Conservation (phyloP, 805 yeast species). For the Saccharomycopsis sp. region DNA sequence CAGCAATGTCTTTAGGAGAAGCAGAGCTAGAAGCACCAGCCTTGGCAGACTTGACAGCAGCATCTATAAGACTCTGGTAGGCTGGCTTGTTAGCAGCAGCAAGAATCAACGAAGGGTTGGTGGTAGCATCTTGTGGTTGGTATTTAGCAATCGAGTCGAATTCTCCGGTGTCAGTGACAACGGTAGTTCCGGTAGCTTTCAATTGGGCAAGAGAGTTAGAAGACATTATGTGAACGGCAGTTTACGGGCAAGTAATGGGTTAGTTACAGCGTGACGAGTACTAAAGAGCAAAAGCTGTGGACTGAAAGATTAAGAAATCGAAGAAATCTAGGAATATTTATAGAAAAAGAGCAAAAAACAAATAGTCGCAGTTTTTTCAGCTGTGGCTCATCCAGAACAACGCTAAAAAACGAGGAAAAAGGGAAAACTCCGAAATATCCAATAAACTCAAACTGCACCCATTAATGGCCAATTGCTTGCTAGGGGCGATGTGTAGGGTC, state of each 20-base stretch:
- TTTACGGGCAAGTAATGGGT: no score
- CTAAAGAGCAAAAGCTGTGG: no score
- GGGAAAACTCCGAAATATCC: neutral
- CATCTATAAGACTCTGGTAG: conserved; percentile 84
- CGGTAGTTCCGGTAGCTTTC: conserved; percentile 91
- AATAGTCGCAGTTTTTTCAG: neutral
- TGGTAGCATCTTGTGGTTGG: conserved; percentile 98
- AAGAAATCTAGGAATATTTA: neutral
- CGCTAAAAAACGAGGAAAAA: neutral
- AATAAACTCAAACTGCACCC: neutral
- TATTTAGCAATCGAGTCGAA: conserved; percentile 95
- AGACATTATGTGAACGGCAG: conserved; percentile 29
- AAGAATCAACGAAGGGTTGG: conserved; percentile 94
- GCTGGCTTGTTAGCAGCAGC: conserved; percentile 91
- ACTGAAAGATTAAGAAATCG: neutral
- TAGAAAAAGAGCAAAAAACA: neutral
- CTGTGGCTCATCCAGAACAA: neutral
- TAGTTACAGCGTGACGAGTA: no score
- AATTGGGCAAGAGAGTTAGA: conserved; percentile 80
- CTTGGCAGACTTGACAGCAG: conserved; percentile 78
- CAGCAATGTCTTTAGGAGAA: conserved; percentile 51
- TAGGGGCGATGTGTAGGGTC: no score
- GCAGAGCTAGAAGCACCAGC: conserved; percentile 42
- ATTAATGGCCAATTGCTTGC: neutral
- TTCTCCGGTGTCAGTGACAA: conserved; percentile 99